Evolutionary conservation across 1,284 basidiomycete genomes (phyloP).

Genomic region (Ceratobasidium sp.): DNA sequence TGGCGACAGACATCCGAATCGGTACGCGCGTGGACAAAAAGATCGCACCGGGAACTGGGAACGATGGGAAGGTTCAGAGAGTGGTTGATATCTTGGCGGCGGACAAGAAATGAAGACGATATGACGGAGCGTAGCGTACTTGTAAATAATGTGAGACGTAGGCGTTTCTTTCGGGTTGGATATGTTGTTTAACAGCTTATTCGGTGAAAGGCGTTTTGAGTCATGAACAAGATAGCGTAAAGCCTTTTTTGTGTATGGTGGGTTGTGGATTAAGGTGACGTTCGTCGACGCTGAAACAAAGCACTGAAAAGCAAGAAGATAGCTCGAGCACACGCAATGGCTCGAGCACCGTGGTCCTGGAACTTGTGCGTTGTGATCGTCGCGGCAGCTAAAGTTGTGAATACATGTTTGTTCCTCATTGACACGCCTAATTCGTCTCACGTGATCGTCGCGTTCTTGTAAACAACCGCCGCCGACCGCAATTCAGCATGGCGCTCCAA

Average conservation of each 20-base stretch:
- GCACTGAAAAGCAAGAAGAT: no score
- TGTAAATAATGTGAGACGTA: no score
- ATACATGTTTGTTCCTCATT: slow-evolving; percentile 27
- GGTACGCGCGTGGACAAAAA: slow-evolving; percentile 85
- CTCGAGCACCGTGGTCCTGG: no score
- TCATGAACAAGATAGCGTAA: no score
- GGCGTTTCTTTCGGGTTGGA: no score
- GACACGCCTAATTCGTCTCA: slow-evolving; percentile 2
- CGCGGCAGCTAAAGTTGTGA: background rate
- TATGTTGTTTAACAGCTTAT: no score
- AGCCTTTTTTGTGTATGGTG: no score
- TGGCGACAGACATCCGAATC: slow-evolving; percentile 91
- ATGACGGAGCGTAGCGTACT: no score
- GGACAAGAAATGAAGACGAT: slow-evolving; percentile 33
- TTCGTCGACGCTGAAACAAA: no score
- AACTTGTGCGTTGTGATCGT: background rate
- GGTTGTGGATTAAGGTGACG: no score
- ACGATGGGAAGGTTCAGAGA: slow-evolving; percentile 80
- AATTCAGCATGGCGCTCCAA: slow-evolving; percentile 63
- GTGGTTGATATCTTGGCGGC: slow-evolving; percentile 75
- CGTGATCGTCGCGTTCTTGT: slow-evolving; percentile 42
- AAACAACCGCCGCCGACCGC: slow-evolving; percentile 44
- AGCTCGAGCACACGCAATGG: no score
- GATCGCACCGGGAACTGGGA: slow-evolving; percentile 75
- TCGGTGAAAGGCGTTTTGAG: no score